Base-by-base conservation (phyloP, 495 filamentous ascomycete genomes). In the Ascobolus immersus region DNA sequence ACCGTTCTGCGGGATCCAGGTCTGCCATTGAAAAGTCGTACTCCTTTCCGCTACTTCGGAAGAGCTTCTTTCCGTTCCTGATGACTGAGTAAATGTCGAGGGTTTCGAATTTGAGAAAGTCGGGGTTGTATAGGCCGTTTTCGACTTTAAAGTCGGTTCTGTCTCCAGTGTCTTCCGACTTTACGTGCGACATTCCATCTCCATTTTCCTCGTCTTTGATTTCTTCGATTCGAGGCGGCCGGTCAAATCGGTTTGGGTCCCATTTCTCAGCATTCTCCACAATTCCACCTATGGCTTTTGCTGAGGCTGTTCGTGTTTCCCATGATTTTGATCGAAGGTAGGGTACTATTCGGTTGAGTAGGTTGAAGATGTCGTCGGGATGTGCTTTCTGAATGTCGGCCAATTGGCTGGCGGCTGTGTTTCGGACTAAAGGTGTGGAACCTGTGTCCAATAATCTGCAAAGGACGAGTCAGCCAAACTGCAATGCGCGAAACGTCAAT, bases 321-420 rank as follows among this genome's bases (percentile, higher is more conserved):
- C 86, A 96, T 38, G 77, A 79, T 49, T 80, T 91, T 36, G 81
- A 79, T 35, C 73, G 65, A 11, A 94, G 64, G 52, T 89, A 93
- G 2, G 89, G 81, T 12, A 94, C 67, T 26, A 96, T 82, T 29
- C 84, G 65, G n/a, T 79, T 79, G n/a, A 96, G 62, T 5, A 96
- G 62, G 44, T 94, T 93, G 54, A 93, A 94, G 3, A 94, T 60
- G 48, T 96, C 86, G 52, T 94, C 84, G 0, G 89, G 86, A 47
- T 94, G 89, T 41, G 82, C 72, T 49, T 90, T 94, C 53, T 94
- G 89, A 39, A 92, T 81, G 59, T 94, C 86, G 22, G 77, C 84
- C 23, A 96, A 66, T 57, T 96, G 86, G 48, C 86, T 75, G 22
- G 90, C 89, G 36, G 86, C 86, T 37, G 86, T 94, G 40, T 91